Percentiles rank a stretch among this genome's conserved stretches.
phyloP scores from a whole-genome alignment of 2,329 filamentous ascomycete genomes.

The Curvularia lunata region DNA sequence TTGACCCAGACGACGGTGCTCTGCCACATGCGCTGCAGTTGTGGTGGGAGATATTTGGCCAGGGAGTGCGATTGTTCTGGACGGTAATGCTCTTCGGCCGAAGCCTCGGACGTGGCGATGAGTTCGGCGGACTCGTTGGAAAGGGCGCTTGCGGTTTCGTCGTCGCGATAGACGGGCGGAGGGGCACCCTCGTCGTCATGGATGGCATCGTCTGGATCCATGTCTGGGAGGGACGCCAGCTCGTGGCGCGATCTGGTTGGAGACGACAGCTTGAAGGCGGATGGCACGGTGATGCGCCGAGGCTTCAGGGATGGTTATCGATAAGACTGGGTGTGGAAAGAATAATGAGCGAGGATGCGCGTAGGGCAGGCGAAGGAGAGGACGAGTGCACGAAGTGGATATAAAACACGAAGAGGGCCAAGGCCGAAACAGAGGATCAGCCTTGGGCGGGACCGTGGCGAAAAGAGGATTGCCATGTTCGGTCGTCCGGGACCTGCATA shows the following conservation, averaged over 20 bases:
- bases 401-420: neutral
- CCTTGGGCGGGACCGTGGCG: conserved; percentile 7
- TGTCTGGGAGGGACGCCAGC: conserved; percentile 35
- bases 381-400: neutral
- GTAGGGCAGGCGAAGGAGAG: neutral
- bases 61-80: conserved; percentile 29
- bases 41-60: conserved; percentile 57
- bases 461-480: conserved; percentile 12
- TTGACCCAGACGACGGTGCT: conserved; percentile 55
- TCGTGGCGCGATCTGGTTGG: conserved; percentile 42
- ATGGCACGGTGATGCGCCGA: conserved; percentile 15
- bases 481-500: conserved; percentile 22
- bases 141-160: conserved; percentile 31
- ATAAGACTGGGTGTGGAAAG: conserved; percentile 18
- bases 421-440: neutral
- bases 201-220: conserved; percentile 29
- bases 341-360: neutral
- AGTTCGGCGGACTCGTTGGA: conserved; percentile 37
- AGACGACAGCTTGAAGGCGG: conserved; percentile 34
- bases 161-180: conserved; percentile 37
- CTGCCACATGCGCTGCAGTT: conserved; percentile 55
- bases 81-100: conserved; percentile 35
- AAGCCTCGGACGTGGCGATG: conserved; percentile 41
- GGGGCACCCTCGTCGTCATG: conserved; percentile 39
- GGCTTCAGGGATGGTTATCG: conserved; percentile 20